A percentile compares a stretch with the other conserved stretches of the same genome.
phyloP scores from a whole-genome alignment of 305 asterid species.

The Stenogyne calaminthoides region DNA sequence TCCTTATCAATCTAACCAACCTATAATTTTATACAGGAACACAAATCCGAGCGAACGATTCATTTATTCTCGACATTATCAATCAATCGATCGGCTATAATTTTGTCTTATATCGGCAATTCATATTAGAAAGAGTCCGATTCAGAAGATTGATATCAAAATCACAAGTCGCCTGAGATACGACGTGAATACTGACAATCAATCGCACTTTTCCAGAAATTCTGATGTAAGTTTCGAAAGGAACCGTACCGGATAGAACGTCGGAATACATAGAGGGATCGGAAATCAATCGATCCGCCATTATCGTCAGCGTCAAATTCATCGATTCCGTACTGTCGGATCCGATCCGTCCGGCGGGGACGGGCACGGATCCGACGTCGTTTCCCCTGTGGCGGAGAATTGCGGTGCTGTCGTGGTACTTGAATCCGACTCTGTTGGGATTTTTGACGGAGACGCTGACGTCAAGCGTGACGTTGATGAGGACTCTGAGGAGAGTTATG shows the following conservation, averaged over 20 bases:
- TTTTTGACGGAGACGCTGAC: conserved; percentile 49
- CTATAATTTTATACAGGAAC: not conserved
- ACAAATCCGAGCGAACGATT: not conserved
- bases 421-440: conserved; percentile 81
- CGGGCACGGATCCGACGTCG: conserved; percentile 69
- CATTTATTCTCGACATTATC: not conserved
- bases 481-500: conserved; percentile 36
- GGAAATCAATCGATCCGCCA: conserved; percentile 80
- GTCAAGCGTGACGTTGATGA: conserved; percentile 60
- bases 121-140: conserved; percentile 50
- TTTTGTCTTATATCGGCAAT: conserved; percentile 64
- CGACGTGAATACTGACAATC: conserved; percentile 55
- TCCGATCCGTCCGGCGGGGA: conserved; percentile 59
- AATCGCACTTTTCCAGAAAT: conserved; percentile 66
- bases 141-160: conserved; percentile 39
- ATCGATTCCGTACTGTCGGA: conserved; percentile 48
- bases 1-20: not conserved
- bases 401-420: conserved; percentile 53
- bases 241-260: conserved; percentile 53
- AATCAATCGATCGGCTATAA: conserved; percentile 28
- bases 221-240: conserved; percentile 57
- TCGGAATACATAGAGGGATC: conserved; percentile 51
- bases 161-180: conserved; percentile 63
- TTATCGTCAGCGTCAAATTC: conserved; percentile 63
- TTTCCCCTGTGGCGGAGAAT: conserved; percentile 57